Conservation (phyloP, 805 yeast genomes). For the Candida glaebosa region DNA sequence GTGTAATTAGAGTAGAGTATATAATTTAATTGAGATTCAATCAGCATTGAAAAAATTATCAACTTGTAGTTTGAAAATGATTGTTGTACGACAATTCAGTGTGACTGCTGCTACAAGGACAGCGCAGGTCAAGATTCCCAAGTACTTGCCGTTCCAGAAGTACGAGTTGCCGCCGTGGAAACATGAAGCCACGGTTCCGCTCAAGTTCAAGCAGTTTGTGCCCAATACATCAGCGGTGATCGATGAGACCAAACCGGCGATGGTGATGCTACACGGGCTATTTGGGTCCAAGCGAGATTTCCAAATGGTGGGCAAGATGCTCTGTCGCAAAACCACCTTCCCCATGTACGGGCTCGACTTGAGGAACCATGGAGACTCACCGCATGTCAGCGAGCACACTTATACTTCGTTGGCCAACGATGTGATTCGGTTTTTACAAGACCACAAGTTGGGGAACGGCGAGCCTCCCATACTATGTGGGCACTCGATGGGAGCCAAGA, state of each 20-base stretch:
- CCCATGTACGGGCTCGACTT: constrained; percentile 46
- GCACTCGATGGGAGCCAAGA: constrained; percentile 62
- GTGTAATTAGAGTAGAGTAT: constrained; percentile 1
- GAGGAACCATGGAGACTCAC: constrained; percentile 54
- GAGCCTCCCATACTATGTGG: constrained; percentile 35
- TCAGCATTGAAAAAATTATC: too few relatives aligned
- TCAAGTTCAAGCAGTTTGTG: too few relatives aligned
- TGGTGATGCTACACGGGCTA: constrained; percentile 52
- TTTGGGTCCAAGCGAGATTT: constrained; percentile 49
- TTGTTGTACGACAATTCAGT: not conserved
- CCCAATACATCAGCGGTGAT: not conserved
- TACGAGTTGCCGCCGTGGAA: not conserved
- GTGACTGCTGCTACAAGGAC: not conserved
- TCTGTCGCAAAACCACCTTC: constrained; percentile 27
- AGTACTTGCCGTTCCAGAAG: not conserved
- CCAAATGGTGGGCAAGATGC: constrained; percentile 31
- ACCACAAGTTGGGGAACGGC: constrained; percentile 10
- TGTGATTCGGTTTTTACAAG: constrained; percentile 31
- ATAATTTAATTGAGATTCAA: too few relatives aligned
- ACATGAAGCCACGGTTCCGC: not conserved
- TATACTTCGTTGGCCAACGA: constrained; percentile 45
- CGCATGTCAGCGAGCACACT: constrained; percentile 40
- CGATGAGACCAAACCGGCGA: constrained; percentile 22
- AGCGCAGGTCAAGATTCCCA: not conserved
- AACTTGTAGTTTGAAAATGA: too few relatives aligned